Conservation (phyloP, 108 stramenopile genomes). For the Skeletonema potamos region DNA sequence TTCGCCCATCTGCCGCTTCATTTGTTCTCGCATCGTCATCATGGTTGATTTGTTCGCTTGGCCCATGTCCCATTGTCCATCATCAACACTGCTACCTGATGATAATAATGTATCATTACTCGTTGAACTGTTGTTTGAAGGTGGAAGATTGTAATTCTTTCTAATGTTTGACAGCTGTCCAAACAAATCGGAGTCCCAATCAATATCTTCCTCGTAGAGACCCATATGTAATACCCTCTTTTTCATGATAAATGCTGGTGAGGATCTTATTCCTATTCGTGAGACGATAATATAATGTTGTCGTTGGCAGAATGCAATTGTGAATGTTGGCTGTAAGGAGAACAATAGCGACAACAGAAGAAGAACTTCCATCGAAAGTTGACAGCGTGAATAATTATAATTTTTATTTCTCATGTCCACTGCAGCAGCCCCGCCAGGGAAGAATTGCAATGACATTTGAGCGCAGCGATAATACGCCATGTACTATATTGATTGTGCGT, state of each 20-base stretch:
- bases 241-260: not conserved
- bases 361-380: not conserved
- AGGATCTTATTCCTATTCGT: not conserved
- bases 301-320: not conserved
- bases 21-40: not conserved
- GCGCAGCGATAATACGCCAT: no score
- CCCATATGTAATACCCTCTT: not conserved
- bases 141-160: not conserved
- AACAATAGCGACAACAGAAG: not conserved
- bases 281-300: not conserved
- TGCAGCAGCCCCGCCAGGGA: no score
- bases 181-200: slow-evolving; percentile 18
- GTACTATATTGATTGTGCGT: no score
- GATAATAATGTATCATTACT: not conserved
- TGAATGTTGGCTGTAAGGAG: not conserved
- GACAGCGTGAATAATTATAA: not conserved
- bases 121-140: not conserved
- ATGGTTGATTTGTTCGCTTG: not conserved
- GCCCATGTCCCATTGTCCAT: slow-evolving; percentile 1
- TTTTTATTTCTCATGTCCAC: not conserved
- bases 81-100: not conserved
- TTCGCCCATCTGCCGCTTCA: not conserved
- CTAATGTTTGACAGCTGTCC: not conserved
- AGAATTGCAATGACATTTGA: no score
- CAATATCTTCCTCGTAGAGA: not conserved